Percentiles rank a stretch among this genome's conserved stretches.
These are phyloP conservation scores for Excoecaria cochinchinensis DNA, from an alignment of 345 rosid genomes.

Conservation along the genomic window DNA sequence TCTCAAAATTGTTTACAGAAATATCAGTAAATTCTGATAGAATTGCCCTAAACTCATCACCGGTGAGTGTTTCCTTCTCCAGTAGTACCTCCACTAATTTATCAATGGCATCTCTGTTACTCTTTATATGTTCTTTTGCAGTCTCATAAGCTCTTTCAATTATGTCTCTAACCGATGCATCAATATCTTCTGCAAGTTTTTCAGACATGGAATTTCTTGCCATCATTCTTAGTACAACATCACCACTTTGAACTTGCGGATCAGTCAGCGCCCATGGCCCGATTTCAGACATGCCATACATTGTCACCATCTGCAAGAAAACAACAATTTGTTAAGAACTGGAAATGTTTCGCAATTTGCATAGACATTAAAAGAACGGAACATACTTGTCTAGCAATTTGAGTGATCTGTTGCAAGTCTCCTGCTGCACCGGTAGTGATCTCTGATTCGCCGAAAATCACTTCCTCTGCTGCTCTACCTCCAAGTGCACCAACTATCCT, in stretches of 20 bases:
- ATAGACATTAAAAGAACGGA: background rate
- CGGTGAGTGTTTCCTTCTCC: constrained; percentile 65
- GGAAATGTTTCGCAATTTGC: background rate
- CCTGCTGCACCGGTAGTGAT: constrained; percentile 72
- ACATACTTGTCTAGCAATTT: constrained; percentile 64
- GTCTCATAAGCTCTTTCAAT: constrained; percentile 51
- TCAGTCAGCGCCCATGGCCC: constrained; percentile 70
- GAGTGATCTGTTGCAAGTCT: constrained; percentile 63
- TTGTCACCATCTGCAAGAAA: constrained; percentile 63
- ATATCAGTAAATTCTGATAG: constrained; percentile 49
- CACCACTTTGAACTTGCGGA: constrained; percentile 50
- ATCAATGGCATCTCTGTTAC: constrained; percentile 66
- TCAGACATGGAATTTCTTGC: constrained; percentile 69
- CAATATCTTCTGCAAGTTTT: constrained; percentile 65
- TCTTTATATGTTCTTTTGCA: constrained; percentile 52
- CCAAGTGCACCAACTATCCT: constrained; percentile 75
- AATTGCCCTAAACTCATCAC: constrained; percentile 66
- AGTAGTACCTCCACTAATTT: constrained; percentile 67
- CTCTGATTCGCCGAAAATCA: constrained; percentile 71
- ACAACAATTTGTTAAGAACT: background rate
- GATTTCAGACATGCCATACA: constrained; percentile 71
- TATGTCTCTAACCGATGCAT: constrained; percentile 43
- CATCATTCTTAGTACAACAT: constrained; percentile 61
- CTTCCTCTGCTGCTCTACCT: constrained; percentile 71
- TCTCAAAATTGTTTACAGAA: constrained; percentile 18